Conservation (phyloP, 2,329 filamentous ascomycete species). For the Aspergillus aculeatus region DNA sequence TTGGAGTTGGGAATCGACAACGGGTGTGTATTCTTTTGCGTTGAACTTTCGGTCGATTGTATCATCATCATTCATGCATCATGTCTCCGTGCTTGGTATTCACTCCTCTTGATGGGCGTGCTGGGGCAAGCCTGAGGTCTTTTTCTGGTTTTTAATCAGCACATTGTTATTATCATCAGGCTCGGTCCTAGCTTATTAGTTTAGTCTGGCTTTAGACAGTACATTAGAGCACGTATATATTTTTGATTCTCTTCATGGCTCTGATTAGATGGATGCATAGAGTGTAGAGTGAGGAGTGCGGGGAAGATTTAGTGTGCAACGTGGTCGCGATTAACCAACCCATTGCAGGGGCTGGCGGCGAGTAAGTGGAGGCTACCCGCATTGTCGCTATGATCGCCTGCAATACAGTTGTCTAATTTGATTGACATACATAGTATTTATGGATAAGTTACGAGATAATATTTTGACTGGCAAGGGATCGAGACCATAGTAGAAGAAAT, state of each 20-base stretch:
- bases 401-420: background rate
- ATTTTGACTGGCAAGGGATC: background rate
- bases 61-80: background rate
- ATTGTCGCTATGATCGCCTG: background rate
- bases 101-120: background rate
- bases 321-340: background rate
- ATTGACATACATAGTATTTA: no score
- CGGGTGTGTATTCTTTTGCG: background rate
- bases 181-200: background rate
- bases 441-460: background rate
- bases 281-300: background rate
- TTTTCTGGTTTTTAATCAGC: background rate
- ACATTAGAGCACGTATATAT: background rate
- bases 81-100: background rate
- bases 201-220: background rate
- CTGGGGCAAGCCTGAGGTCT: background rate
- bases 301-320: background rate
- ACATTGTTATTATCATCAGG: background rate
- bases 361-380: background rate
- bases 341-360: background rate
- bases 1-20: constrained; percentile 13
- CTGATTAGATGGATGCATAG: background rate
- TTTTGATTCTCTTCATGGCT: background rate
- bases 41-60: background rate
- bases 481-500: background rate